Conservation (phyloP, 805 yeast genomes). For the Suhomyces xylopsoci region DNA sequence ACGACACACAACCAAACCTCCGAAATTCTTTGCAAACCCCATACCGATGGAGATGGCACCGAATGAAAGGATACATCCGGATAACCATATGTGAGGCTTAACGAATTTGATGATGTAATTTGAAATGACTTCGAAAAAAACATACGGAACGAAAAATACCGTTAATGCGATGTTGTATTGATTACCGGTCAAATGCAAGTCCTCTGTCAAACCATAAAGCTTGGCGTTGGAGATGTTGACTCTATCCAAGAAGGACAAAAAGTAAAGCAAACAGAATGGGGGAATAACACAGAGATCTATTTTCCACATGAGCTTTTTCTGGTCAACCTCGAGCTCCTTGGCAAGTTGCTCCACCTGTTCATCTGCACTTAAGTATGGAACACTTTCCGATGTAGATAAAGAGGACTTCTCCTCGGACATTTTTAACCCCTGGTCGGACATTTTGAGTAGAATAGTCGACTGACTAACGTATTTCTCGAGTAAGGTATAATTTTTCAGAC, state of each 20-base stretch:
- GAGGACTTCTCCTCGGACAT: constrained; percentile 2
- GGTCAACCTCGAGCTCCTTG: constrained; percentile 45
- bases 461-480: background rate
- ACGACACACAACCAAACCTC: constrained; percentile 59
- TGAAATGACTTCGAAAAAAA: constrained; percentile 61
- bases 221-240: constrained; percentile 82
- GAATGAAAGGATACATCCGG: constrained; percentile 56
- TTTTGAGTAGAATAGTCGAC: background rate
- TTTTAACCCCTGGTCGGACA: background rate
- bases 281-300: constrained; percentile 70
- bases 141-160: constrained; percentile 69
- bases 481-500: background rate
- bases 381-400: background rate
- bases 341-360: constrained; percentile 21
- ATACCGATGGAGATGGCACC: constrained; percentile 63
- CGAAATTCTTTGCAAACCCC: constrained; percentile 60
- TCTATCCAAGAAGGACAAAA: constrained; percentile 75
- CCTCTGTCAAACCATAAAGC: constrained; percentile 61
- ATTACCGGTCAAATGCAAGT: constrained; percentile 51
- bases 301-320: constrained; percentile 56
- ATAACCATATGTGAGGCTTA: constrained; percentile 64
- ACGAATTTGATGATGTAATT: constrained; percentile 58
- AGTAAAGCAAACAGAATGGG: constrained; percentile 70
- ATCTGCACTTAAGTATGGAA: constrained; percentile 3
- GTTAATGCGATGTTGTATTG: constrained; percentile 66